phyloP scores from a whole-genome alignment of 305 asterid species.

The Fraxinus floribunda region DNA sequence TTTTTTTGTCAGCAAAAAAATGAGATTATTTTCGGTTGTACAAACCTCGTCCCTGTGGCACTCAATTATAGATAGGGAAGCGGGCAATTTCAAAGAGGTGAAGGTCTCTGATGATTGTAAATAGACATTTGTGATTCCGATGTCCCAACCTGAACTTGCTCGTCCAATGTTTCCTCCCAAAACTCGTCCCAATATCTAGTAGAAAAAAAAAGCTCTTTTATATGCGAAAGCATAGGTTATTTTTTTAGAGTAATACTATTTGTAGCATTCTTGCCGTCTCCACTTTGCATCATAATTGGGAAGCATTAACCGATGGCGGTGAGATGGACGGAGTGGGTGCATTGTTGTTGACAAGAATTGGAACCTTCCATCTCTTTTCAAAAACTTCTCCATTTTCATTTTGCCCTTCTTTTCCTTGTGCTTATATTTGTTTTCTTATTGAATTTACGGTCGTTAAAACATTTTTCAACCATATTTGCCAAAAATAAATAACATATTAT shows the following conservation, averaged over 20 bases:
- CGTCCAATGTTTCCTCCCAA: slow-evolving; percentile 72
- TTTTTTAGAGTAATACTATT: not conserved
- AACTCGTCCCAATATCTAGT: slow-evolving; percentile 70
- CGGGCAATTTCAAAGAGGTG: slow-evolving; percentile 49
- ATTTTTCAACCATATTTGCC: no score
- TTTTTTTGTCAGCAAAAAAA: not conserved
- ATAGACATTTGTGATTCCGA: slow-evolving; percentile 56
- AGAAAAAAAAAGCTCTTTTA: not conserved
- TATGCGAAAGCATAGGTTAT: not conserved
- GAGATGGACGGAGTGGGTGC: no score
- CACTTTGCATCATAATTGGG: not conserved
- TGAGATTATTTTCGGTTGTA: not conserved
- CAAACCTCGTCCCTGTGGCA: slow-evolving; percentile 81
- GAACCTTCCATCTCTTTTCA: no score
- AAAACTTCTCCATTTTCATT: no score
- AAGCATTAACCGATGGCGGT: no score
- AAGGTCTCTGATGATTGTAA: slow-evolving; percentile 46
- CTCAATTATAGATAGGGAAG: slow-evolving; percentile 55
- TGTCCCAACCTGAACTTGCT: slow-evolving; percentile 68
- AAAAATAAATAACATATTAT: no score
- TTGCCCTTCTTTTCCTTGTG: no score
- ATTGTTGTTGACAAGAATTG: no score
- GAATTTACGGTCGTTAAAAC: no score
- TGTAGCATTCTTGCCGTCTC: not conserved
- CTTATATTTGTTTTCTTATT: no score